Evolutionary conservation across 805 yeast species (phyloP).

Genomic region (Yamadazyma tumulicola): DNA sequence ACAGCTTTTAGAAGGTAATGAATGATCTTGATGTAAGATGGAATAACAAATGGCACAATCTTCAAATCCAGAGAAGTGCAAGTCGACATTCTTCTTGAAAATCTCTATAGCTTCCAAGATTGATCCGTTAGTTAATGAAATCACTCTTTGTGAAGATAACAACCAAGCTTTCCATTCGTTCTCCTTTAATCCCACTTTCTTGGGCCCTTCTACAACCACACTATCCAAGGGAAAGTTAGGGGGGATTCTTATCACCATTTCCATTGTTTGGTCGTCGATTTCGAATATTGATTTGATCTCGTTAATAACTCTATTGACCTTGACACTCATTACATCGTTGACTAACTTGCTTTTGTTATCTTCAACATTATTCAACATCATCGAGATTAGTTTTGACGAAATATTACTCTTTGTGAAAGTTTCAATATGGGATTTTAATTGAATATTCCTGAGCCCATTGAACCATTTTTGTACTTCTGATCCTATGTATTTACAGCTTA

Average conservation of each 20-base stretch:
- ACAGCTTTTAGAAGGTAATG: constrained; percentile 86
- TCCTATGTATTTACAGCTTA: constrained; percentile 49
- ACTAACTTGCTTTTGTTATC: constrained; percentile 32
- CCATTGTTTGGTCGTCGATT: constrained; percentile 86
- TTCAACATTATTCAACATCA: constrained; percentile 53
- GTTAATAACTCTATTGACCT: constrained; percentile 54
- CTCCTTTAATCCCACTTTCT: constrained; percentile 84
- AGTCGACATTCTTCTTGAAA: constrained; percentile 68
- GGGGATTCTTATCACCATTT: constrained; percentile 73
- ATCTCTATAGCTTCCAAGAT: constrained; percentile 64
- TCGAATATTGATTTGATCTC: constrained; percentile 72
- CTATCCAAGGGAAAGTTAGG: constrained; percentile 71
- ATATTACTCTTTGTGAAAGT: constrained; percentile 57
- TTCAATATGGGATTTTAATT: constrained; percentile 57
- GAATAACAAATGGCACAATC: constrained; percentile 98
- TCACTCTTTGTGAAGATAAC: constrained; percentile 80
- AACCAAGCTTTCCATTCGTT: constrained; percentile 95
- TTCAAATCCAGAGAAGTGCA: constrained; percentile 90
- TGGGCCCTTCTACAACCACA: constrained; percentile 72
- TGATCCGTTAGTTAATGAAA: constrained; percentile 71
- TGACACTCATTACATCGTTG: constrained; percentile 49
- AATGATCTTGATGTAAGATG: constrained; percentile 82
- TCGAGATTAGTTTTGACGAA: constrained; percentile 60
- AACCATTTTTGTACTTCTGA: constrained; percentile 67
- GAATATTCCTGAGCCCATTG: constrained; percentile 63